Evolutionary conservation across 2,329 filamentous ascomycete species (phyloP), one percentile per base, ranked within the genome.

Genomic region (Hortaea werneckii): DNA sequence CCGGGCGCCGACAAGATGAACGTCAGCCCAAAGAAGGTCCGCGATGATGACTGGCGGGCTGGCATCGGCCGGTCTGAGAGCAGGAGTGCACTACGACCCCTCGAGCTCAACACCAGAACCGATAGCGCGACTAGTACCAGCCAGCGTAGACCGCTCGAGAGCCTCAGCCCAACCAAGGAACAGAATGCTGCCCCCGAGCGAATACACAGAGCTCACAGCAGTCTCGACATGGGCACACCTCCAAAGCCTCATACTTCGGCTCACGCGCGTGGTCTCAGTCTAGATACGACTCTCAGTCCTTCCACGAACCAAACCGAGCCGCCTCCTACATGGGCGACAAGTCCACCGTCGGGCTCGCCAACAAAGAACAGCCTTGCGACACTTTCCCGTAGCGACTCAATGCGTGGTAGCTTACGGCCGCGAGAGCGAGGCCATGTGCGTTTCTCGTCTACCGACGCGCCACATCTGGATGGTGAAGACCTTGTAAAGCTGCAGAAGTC

Each of bases 401-500:
- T 65, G 45, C 60, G 63, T 29, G 62, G 58, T 10, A 62, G 61
- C 40, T 58, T 54, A 9, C 52, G 57, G 45, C 60, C 61, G 40
- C 49, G 61, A 47, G 48, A 53, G 4, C 54, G 54, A 35, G 56
- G 56, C 6, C 61, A 63, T 49, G 53, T 56, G n/a, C 60, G 61
- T 13, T 65, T 63, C 49, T 51, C 46, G 11, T 60, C 60, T 2
- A 51, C 52, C 7, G 60, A 62, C 29, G 50, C 54, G 38, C 57
- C 61, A 2, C 57, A 60, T 40, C 50, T 65, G 27, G 58, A 64
- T 37, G 61, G 62, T 13, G 62, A 61, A 39, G 88, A 95, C 52
- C 73, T 96, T 8, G 79, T 88, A 62, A 82, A 79, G 30, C 74
- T 98, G 12, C 84, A 90, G 47, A 86, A 86, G 56, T 96, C 92